Percentiles rank a stretch among this genome's conserved stretches.
Evolutionary conservation across 768 basidiomycete genomes (phyloP).

Genomic region (Boletus fagicola): DNA sequence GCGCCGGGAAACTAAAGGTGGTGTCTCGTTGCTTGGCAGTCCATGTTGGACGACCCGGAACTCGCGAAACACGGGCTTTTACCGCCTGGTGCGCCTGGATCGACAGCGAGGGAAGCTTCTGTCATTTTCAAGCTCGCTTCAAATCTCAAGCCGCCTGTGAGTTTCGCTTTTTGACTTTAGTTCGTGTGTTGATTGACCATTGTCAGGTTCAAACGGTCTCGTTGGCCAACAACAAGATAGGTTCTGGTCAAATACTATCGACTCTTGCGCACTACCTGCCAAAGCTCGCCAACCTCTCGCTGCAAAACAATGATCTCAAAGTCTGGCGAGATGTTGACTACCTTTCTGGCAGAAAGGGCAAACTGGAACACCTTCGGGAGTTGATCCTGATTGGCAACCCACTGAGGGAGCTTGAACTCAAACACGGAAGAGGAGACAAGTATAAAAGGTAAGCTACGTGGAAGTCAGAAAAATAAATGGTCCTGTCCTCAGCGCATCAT

Average conservation of each 20-base stretch:
- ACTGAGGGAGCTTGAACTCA: slow-evolving; percentile 57
- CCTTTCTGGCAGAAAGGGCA: slow-evolving; percentile 56
- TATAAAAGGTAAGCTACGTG: slow-evolving; percentile 61
- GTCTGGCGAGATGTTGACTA: slow-evolving; percentile 69
- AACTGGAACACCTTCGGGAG: slow-evolving; percentile 64
- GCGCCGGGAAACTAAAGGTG: background rate
- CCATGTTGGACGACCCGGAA: slow-evolving; percentile 74
- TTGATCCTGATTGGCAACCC: slow-evolving; percentile 77
- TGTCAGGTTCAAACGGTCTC: slow-evolving; percentile 75
- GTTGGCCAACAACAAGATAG: slow-evolving; percentile 74
- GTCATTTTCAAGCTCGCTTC: slow-evolving; percentile 89
- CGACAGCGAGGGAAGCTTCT: slow-evolving; percentile 62
- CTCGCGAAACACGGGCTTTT: slow-evolving; percentile 68
- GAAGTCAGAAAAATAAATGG: background rate
- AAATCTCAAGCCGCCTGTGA: slow-evolving; percentile 71
- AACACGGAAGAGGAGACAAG: slow-evolving; percentile 53
- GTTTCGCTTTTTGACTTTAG: slow-evolving; percentile 10
- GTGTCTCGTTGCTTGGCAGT: slow-evolving; percentile 41
- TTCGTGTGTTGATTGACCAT: background rate
- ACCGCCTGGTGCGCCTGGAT: slow-evolving; percentile 67
- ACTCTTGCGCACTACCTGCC: slow-evolving; percentile 75
- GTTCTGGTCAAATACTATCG: slow-evolving; percentile 55
- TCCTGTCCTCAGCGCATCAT: slow-evolving; percentile 7
- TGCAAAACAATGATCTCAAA: slow-evolving; percentile 73
- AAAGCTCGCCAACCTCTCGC: slow-evolving; percentile 71